Percentiles rank a stretch among this genome's conserved stretches.
These are phyloP conservation scores for Eragrostis nindensis DNA, from an alignment of 176 grass and related monocot genomes.

Conservation along the genomic window DNA sequence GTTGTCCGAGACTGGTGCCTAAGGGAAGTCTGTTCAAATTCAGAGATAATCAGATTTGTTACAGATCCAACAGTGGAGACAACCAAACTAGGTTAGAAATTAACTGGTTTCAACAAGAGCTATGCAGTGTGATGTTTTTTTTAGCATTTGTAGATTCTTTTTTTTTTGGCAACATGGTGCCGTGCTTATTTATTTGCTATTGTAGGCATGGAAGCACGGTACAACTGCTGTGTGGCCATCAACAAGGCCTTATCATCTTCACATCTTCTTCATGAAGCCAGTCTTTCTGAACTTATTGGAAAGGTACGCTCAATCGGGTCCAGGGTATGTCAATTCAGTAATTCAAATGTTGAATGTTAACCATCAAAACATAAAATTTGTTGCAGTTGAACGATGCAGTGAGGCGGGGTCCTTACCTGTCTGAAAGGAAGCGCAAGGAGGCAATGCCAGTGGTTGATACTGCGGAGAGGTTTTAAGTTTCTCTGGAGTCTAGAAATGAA, in stretches of 20 bases:
- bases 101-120: not conserved
- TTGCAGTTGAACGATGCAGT: slow-evolving; percentile 87
- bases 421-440: slow-evolving; percentile 57
- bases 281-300: slow-evolving; percentile 52
- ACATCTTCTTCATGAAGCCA: slow-evolving; percentile 66
- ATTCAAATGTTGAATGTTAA: not conserved
- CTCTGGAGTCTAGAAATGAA: not conserved
- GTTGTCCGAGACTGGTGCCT: slow-evolving; percentile 80
- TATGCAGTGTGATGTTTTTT: slow-evolving; percentile 1
- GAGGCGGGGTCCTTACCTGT: slow-evolving; percentile 72
- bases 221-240: slow-evolving; percentile 69
- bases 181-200: slow-evolving; percentile 13
- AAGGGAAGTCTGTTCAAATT: slow-evolving; percentile 74
- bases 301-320: slow-evolving; percentile 55
- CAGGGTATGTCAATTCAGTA: slow-evolving; percentile 4
- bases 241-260: slow-evolving; percentile 72
- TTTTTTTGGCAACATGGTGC: not conserved
- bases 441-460: slow-evolving; percentile 58
- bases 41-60: slow-evolving; percentile 75
- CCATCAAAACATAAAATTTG: slow-evolving; percentile 2
- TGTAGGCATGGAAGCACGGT: slow-evolving; percentile 82
- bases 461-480: slow-evolving; percentile 71
- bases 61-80: slow-evolving; percentile 70
- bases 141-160: slow-evolving; percentile 27
- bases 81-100: slow-evolving; percentile 71